phyloP scores from a whole-genome alignment of 2,329 filamentous ascomycete species.

The Aspergillus floridensis region DNA sequence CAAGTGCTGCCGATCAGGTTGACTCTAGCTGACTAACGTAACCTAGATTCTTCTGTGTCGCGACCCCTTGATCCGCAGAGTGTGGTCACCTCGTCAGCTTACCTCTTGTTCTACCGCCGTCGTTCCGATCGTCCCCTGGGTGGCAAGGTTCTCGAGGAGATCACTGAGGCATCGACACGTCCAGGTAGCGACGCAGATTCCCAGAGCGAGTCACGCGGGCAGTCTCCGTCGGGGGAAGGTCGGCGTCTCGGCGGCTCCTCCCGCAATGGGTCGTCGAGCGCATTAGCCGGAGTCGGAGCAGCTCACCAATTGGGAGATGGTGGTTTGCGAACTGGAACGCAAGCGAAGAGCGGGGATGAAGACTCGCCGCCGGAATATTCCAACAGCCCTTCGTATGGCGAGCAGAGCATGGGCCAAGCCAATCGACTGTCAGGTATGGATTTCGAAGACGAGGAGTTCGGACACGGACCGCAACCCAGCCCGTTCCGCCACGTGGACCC shows the following conservation, averaged over 20 bases:
- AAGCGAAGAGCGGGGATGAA: constrained; percentile 33
- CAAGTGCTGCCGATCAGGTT: background rate
- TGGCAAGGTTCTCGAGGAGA: constrained; percentile 68
- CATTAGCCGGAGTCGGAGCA: constrained; percentile 74
- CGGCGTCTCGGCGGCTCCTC: constrained; percentile 83
- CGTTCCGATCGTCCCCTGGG: constrained; percentile 75
- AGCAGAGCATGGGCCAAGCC: constrained; percentile 21
- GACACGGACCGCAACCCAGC: constrained; percentile 22
- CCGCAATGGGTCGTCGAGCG: constrained; percentile 88
- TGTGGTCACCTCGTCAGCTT: constrained; percentile 74
- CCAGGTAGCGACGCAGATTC: constrained; percentile 50
- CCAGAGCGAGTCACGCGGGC: constrained; percentile 41
- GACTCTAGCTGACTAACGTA: constrained; percentile 40
- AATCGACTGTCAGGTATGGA: constrained; percentile 34
- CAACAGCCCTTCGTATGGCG: constrained; percentile 23
- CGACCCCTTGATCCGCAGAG: constrained; percentile 58
- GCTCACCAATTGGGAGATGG: constrained; percentile 63
- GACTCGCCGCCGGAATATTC: constrained; percentile 34
- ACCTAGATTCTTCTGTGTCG: constrained; percentile 70
- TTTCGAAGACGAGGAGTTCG: constrained; percentile 30
- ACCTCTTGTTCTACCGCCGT: constrained; percentile 93
- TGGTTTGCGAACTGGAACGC: constrained; percentile 53
- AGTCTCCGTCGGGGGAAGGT: constrained; percentile 71
- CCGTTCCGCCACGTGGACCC: constrained; percentile 25
- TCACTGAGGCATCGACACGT: constrained; percentile 63